Evolutionary conservation across 164 flowering plant species (phyloP), one percentile per base, ranked within the genome.

Genomic region (Protea cynaroides): DNA sequence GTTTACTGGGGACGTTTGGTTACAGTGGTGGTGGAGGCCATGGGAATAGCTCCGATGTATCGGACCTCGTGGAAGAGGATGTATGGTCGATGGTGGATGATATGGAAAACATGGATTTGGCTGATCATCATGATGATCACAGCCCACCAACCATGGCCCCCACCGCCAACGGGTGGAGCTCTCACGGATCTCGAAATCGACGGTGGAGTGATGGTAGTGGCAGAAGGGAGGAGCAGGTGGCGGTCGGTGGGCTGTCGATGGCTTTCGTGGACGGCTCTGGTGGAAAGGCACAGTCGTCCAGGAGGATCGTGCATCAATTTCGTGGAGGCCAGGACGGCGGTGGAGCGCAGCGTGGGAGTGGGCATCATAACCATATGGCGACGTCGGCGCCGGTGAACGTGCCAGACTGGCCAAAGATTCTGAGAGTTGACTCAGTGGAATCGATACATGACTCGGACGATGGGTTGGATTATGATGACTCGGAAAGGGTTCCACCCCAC

Each of bases 351-450:
- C 72, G 83, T 44, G 34, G 77, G 9, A 72, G 82, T 44, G 34
- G 77, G 15, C 67, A 21, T 15, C 84, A 81, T 50, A 56, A 21
- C 18, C 84, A 81, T 50, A 56, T 84, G 79, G 90, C 93, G 18
- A 61, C 89, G 22, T 92, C 98, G 0, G 96, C 96, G 3, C 98
- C 98, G 24, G 84, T 92, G 65, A 84, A 81, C 75, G 92, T 90
- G 22, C 98, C 98, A 0, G 87, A 85, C 68, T 90, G 96, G 96
- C 68, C 82, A 8, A 86, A 80, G 77, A 84, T 88, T 6, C 75
- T 73, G 43, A 84, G 88, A 38, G 92, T 82, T 3, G 79, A 84
- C 73, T 88, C 96, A 62, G 76, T 73, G 23, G 93, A 84, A 77
- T 86, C 97, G 58, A 29, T 84, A 55, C 83, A 72, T 23, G 89